Evolutionary conservation across 495 filamentous ascomycete genomes (phyloP).

Genomic region (Aspergillus steynii): DNA sequence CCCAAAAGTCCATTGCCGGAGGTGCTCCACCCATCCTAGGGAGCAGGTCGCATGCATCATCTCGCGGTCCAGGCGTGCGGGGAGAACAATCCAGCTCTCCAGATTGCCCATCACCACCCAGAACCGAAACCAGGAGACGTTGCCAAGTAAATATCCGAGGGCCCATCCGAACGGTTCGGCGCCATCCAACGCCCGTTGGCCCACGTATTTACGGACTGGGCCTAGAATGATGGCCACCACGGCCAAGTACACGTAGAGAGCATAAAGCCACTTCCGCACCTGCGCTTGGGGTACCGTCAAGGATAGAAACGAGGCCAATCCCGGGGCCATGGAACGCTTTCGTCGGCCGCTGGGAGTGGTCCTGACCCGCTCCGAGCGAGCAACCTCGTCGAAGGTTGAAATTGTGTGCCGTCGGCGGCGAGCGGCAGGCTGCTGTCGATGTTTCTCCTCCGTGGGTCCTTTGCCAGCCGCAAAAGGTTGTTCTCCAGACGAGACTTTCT

Average conservation of each 20-base stretch:
- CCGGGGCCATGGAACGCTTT: conserved; percentile 66
- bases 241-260: conserved; percentile 70
- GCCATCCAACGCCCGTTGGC: conserved; percentile 62
- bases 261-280: conserved; percentile 79
- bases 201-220: conserved; percentile 69
- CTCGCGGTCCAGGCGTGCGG: conserved; percentile 45
- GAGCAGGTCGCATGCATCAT: conserved; percentile 36
- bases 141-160: conserved; percentile 83
- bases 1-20: conserved; percentile 61
- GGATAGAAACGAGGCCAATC: conserved; percentile 70
- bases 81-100: conserved; percentile 74
- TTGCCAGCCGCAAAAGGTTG: conserved; percentile 26
- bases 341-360: conserved; percentile 65
- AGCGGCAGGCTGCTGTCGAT: conserved; percentile 13
- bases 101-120: conserved; percentile 64
- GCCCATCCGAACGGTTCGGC: conserved; percentile 92
- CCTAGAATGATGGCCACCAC: conserved; percentile 65
- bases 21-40: conserved; percentile 58
- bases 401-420: conserved; percentile 54
- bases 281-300: conserved; percentile 77
- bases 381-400: conserved; percentile 40
- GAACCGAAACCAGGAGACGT: conserved; percentile 66
- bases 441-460: conserved; percentile 24
- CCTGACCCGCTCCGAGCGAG: conserved; percentile 35
- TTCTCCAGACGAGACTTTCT: conserved; percentile 13